Evolutionary conservation across 1,284 basidiomycete genomes (phyloP).

Genomic region (Tilletia indica): DNA sequence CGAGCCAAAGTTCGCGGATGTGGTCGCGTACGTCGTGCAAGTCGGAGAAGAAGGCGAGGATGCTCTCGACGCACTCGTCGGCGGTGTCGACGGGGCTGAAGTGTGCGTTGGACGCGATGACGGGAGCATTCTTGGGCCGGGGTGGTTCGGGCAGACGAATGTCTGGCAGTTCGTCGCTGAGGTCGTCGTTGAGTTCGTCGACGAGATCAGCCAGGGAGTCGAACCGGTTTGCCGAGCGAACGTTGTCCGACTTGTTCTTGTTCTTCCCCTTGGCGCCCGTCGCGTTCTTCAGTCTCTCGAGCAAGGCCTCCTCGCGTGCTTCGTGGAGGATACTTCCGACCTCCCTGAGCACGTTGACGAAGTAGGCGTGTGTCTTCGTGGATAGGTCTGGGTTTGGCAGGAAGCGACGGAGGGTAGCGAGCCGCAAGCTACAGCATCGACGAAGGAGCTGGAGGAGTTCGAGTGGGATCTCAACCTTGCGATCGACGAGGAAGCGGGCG

Average conservation of each 20-base stretch:
- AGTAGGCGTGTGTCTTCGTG: background rate
- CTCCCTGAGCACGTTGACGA: background rate
- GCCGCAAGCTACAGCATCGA: background rate
- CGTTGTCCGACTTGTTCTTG: background rate
- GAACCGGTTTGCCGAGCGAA: background rate
- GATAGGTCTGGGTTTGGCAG: background rate
- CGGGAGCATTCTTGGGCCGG: background rate
- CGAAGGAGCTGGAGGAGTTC: background rate
- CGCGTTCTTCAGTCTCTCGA: background rate
- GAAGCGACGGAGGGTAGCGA: background rate
- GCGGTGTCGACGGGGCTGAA: background rate
- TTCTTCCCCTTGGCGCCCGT: background rate
- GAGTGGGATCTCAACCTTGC: background rate
- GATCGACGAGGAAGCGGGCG: background rate
- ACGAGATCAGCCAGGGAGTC: background rate
- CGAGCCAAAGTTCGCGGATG: background rate
- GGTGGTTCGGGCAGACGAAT: background rate
- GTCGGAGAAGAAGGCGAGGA: background rate
- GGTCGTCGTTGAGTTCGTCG: background rate
- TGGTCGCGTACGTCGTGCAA: background rate
- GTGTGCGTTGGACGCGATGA: background rate
- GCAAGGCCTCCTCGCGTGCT: background rate
- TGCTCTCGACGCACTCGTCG: background rate
- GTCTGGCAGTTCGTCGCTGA: background rate
- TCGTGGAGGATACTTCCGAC: background rate